Conservation (phyloP, 441 rosid species). For the Pelargonium citronellum region DNA sequence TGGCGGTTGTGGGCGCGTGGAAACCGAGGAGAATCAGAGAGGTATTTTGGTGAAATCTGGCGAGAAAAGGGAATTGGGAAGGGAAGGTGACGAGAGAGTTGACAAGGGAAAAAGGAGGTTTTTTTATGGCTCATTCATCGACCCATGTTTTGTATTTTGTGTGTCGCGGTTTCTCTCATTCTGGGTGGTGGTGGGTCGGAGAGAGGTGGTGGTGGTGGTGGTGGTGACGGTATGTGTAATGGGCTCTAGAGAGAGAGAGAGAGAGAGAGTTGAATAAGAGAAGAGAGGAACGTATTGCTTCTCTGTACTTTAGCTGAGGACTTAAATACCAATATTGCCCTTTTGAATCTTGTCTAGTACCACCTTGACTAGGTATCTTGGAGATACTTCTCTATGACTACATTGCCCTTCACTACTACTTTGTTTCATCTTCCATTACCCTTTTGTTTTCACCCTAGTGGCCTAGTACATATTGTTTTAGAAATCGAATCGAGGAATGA, state of each 20-base stretch:
- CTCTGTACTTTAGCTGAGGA: neutral
- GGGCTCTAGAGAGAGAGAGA: neutral
- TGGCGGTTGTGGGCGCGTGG: constrained; percentile 29
- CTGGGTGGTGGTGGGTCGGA: neutral
- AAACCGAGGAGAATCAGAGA: constrained; percentile 24
- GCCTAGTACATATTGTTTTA: too few relatives aligned
- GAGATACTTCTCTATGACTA: neutral
- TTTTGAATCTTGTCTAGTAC: neutral
- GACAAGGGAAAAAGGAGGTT: neutral
- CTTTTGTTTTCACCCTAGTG: too few relatives aligned
- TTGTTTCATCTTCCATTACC: too few relatives aligned
- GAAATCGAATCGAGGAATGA: too few relatives aligned
- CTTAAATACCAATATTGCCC: constrained; percentile 22
- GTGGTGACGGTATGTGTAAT: constrained; percentile 1
- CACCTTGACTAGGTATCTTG: constrained; percentile 7
- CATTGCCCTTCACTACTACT: neutral
- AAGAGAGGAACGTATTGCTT: constrained; percentile 17
- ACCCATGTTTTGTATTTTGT: constrained; percentile 32
- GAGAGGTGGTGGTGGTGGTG: constrained; percentile 16
- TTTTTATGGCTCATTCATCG: constrained; percentile 43
- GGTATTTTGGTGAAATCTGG: constrained; percentile 19
- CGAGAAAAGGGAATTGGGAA: constrained; percentile 11
- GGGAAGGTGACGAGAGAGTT: constrained; percentile 21
- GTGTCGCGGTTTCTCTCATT: constrained; percentile 14
- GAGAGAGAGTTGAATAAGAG: constrained; percentile 16